Evolutionary conservation across 1,139 yeast species (phyloP).

Genomic region (Taphrina communis): DNA sequence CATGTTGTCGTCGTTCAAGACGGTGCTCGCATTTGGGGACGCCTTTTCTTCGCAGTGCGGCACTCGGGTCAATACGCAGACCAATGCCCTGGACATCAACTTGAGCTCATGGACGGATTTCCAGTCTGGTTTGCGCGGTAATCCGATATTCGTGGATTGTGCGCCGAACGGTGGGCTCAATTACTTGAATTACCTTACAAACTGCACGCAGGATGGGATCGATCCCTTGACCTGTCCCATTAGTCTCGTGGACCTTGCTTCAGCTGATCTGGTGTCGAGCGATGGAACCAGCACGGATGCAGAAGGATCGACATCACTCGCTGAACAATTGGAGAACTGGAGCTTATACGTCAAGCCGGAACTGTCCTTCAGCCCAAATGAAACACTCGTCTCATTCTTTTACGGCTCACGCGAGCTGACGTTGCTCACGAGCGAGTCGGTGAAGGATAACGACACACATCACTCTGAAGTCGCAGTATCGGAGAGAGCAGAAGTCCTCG

Average conservation of each 20-base stretch:
- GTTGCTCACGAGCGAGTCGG: neutral
- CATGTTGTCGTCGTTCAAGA: slow-evolving; percentile 10
- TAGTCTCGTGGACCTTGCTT: slow-evolving; percentile 11
- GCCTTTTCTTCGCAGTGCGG: slow-evolving; percentile 18
- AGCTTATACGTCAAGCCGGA: neutral
- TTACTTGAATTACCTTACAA: slow-evolving; percentile 15
- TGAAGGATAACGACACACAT: neutral
- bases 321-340: neutral
- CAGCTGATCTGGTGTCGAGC: neutral
- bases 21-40: slow-evolving; percentile 14
- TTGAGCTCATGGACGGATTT: slow-evolving; percentile 11
- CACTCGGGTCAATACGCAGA: neutral
- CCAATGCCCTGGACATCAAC: neutral
- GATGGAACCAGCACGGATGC: neutral
- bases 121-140: neutral
- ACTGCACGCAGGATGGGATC: slow-evolving; percentile 14
- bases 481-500: neutral
- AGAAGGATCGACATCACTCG: neutral
- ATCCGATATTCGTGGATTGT: slow-evolving; percentile 13
- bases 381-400: slow-evolving; percentile 14
- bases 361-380: neutral
- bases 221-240: slow-evolving; percentile 23
- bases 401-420: neutral
- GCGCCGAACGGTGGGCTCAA: slow-evolving; percentile 1
- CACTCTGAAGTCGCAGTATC: neutral